These are phyloP conservation scores for Hydnomerulius pinastri DNA, from an alignment of 768 basidiomycete species.

Conservation along the genomic window DNA sequence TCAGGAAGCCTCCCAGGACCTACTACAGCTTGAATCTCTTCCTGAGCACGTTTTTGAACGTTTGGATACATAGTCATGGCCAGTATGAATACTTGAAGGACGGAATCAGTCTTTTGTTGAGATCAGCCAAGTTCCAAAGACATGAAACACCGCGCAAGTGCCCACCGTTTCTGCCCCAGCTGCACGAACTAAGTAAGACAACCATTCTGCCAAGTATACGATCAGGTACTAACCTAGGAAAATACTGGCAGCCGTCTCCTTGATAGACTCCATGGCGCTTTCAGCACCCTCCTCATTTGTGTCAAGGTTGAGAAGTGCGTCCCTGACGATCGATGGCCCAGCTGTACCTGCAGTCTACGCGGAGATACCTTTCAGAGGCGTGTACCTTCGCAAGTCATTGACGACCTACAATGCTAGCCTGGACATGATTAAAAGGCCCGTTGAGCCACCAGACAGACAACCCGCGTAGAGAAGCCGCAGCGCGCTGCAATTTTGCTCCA, in stretches of 20 bases:
- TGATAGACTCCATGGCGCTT: too few species aligned
- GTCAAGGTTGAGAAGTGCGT: too few species aligned
- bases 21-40: slow-evolving; percentile 2
- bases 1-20: slow-evolving; percentile 3
- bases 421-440: not conserved
- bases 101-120: slow-evolving; percentile 1
- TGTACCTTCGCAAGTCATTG: too few species aligned
- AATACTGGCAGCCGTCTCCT: not conserved
- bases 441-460: slow-evolving; percentile 15
- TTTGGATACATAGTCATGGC: slow-evolving; percentile 11
- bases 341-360: too few species aligned
- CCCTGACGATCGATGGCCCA: too few species aligned
- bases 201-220: too few species aligned
- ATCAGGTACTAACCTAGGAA: too few species aligned
- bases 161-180: slow-evolving; percentile 10
- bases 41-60: slow-evolving; percentile 5
- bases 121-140: not conserved
- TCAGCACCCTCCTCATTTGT: too few species aligned
- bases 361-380: too few species aligned
- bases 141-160: not conserved
- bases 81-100: slow-evolving; percentile 6
- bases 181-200: not conserved
- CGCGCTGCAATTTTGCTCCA: slow-evolving; percentile 43
- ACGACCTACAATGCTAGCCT: slow-evolving; percentile 2
- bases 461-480: slow-evolving; percentile 40